phyloP scores from a whole-genome alignment of 2,329 filamentous ascomycete genomes.

The Talaromyces sp. region DNA sequence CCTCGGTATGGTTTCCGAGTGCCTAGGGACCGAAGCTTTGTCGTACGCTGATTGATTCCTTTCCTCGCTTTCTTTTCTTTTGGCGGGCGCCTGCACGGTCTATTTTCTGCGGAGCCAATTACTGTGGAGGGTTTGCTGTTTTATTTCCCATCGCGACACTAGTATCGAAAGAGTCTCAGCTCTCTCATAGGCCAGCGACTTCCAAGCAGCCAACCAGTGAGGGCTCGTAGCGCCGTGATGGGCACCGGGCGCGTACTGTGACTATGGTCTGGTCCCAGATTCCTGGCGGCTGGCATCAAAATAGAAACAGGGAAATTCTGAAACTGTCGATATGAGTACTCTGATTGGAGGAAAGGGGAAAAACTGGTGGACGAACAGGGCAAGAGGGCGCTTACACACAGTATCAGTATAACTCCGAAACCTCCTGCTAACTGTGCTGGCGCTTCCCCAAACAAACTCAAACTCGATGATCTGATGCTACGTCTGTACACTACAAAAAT shows the following conservation, averaged over 20 bases:
- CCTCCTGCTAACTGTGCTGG: background rate
- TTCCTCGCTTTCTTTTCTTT: background rate
- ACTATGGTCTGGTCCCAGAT: conserved; percentile 17
- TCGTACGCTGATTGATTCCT: conserved; percentile 7
- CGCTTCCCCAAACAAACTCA: conserved; percentile 12
- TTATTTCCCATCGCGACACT: background rate
- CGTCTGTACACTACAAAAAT: background rate
- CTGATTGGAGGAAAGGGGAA: conserved; percentile 17
- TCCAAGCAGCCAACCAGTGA: conserved; percentile 21
- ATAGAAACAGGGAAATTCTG: conserved; percentile 20
- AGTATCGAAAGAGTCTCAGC: background rate
- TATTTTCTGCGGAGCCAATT: background rate
- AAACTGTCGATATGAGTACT: conserved; percentile 22
- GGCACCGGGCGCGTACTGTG: conserved; percentile 28
- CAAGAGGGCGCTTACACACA: conserved; percentile 12
- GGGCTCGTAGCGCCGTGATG: conserved; percentile 24
- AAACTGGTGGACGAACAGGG: conserved; percentile 26
- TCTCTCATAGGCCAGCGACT: conserved; percentile 7
- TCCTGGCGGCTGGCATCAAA: conserved; percentile 25
- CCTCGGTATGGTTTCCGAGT: conserved; percentile 14
- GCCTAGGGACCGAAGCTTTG: background rate
- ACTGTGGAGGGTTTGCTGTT: background rate
- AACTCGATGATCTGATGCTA: background rate
- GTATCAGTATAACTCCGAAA: background rate
- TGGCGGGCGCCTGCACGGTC: background rate